Evolutionary conservation across 2,329 filamentous ascomycete species (phyloP).

Genomic region (Endothia cerciana): DNA sequence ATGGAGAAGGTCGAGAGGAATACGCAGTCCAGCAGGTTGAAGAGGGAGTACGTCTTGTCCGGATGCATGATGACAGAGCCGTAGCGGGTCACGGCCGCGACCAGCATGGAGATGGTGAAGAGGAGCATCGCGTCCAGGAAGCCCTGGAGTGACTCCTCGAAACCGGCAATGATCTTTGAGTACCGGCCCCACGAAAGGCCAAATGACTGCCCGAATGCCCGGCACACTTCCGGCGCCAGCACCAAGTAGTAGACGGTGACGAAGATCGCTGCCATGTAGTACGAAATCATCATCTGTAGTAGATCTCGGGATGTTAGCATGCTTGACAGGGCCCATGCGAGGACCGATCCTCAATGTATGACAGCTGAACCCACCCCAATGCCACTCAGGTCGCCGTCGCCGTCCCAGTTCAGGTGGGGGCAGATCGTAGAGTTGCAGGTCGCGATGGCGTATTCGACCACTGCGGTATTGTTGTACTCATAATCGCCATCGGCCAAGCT

Average conservation of each 20-base stretch:
- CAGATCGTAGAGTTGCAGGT: conserved; percentile 26
- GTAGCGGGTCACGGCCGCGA: conserved; percentile 26
- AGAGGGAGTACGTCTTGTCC: conserved; percentile 23
- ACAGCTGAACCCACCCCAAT: conserved; percentile 22
- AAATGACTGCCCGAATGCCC: conserved; percentile 13
- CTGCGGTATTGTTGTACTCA: background rate
- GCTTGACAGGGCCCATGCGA: no score
- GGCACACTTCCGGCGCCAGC: conserved; percentile 16
- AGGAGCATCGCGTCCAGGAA: conserved; percentile 19
- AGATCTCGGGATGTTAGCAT: background rate
- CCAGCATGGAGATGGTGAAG: conserved; percentile 27
- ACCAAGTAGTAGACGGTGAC: conserved; percentile 27
- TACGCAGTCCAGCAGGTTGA: conserved; percentile 23
- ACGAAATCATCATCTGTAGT: conserved; percentile 25
- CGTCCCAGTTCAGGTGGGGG: conserved; percentile 24
- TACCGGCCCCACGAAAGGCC: background rate
- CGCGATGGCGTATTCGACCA: background rate
- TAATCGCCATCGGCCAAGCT: conserved; percentile 2
- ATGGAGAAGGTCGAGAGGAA: conserved; percentile 26
- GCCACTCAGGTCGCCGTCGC: conserved; percentile 26
- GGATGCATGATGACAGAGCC: conserved; percentile 20
- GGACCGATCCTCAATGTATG: background rate
- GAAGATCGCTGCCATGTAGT: conserved; percentile 26
- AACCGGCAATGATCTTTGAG: background rate
- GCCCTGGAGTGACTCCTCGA: conserved; percentile 8